These are phyloP conservation scores for Leccinum disarticulatum DNA, from an alignment of 768 basidiomycete genomes.

Conservation along the genomic window DNA sequence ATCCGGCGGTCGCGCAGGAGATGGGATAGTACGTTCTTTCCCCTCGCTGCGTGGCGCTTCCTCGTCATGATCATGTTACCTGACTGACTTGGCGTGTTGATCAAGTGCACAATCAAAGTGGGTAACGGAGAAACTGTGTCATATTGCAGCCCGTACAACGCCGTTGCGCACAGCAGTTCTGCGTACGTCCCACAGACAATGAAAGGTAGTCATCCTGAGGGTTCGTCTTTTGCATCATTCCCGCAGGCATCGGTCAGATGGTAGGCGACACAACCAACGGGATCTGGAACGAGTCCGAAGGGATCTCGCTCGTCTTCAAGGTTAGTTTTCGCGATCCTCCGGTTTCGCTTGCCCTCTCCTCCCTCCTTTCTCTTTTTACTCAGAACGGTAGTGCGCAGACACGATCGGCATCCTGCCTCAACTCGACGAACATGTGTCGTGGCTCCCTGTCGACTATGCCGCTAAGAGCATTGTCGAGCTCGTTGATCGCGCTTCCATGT, in stretches of 20 bases:
- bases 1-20: constrained; percentile 32
- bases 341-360: not conserved
- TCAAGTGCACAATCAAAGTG: constrained; percentile 42
- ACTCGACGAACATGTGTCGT: constrained; percentile 36
- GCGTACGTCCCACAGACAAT: constrained; percentile 12
- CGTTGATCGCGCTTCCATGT: constrained; percentile 24
- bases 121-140: constrained; percentile 53
- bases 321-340: constrained; percentile 13
- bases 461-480: constrained; percentile 46
- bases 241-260: constrained; percentile 53
- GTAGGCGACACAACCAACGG: constrained; percentile 50
- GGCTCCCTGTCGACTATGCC: constrained; percentile 56
- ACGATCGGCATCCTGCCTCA: constrained; percentile 38
- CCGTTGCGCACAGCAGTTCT: constrained; percentile 21
- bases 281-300: constrained; percentile 55
- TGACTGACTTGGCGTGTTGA: not conserved
- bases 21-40: constrained; percentile 31
- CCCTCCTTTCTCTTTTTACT: not conserved
- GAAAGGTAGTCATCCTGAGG: not conserved
- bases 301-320: constrained; percentile 30
- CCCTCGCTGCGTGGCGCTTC: not conserved
- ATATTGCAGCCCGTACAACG: constrained; percentile 38
- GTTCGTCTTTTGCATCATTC: not conserved
- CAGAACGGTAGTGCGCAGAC: constrained; percentile 36
- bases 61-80: not conserved